Base-by-base conservation (phyloP, 1,139 yeast species). In the Geotrichum fermentans region DNA sequence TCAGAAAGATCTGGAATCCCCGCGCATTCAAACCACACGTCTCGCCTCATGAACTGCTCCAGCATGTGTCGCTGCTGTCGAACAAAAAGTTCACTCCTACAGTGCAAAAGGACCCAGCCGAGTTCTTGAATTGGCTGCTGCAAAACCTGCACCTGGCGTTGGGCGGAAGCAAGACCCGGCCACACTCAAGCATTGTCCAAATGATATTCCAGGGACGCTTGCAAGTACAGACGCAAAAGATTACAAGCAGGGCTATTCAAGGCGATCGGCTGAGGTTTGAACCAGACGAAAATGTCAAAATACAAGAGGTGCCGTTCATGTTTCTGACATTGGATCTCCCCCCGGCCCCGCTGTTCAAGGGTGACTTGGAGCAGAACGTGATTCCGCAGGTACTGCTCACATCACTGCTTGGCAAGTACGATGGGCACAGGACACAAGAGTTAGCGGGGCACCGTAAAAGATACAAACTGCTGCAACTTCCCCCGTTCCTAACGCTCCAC, bases 1-100 rank as follows among this genome's bases (percentile, higher is more conserved):
- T 77, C 0, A 72, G 83, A 51, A 82, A 80, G 54, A 46, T 83
- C 4, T 86, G 92, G 92, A 82, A 82, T 4, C 69, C 75, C 1
- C 66, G 68, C 39, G 68, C 84, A 21, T 80, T 79, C 62, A 76
- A 76, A 53, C 65, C 73, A 2, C 88, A 83, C 60, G 72, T 83
- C 1, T 80, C 92, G 0, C 83, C 89, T 0, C 83, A 79, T 58
- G 87, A 81, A 45, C 67, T 85, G 13, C 63, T 82, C 44, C 81
- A 79, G 55, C 68, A 66, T 49, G 64, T 82, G 1, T 65, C 75
- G 0, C 57, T 65, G 0, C 51, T 61, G 16, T 73, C 82, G 0
- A 71, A 73, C 43, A 74, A 73, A 52, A 61, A 64, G 39, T 77
- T 75, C 57, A 61, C 73, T 1, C 55, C 71, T 1, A 65, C 65